Evolutionary conservation across 768 basidiomycete species (phyloP), one percentile per base, ranked within the genome.

Genomic region (Mycena belliarum): DNA sequence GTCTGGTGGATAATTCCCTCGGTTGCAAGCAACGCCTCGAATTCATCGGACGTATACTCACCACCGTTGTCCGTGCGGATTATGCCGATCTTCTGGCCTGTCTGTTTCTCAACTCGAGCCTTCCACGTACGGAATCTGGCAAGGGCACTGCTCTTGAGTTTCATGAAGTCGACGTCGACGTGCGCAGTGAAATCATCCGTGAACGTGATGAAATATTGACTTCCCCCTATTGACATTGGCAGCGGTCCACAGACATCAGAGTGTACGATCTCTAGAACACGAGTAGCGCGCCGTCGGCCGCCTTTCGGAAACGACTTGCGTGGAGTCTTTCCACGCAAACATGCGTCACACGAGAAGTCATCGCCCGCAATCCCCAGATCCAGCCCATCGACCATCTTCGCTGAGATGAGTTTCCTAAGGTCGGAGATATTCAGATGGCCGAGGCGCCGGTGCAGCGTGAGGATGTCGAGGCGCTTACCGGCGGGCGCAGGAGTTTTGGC

Each of bases 251-350:
- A 40, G 3, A 51, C 23, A 21, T 51, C 49, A 1, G 49, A 51
- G n/a, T 51, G 49, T 40, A 51, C 38, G 10, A 51, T n/a, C 11
- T 51, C 49, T 51, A 51, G 28, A 51, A 51, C 38, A 51, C 49
- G 38, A 51, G 38, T 21, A 2, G 38, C 49, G 1, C 49, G 49
- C 25, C 16, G 9, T 16, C 49, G 41, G 12, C 49, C 49, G 12
- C 23, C 49, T 20, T 26, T 41, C 8, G 49, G 38, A 16, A 51
- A 51, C 37, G 24, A 5, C 26, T 42, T 51, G 49, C 40, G 28
- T 37, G 24, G 23, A 18, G 48, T 49, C 48, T 49, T 49, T 18
- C 48, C 48, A 16, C 4, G 7, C 11, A 51, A 28, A 16, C 49
- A 51, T 16, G 38, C 37, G 4, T 42, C 49, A 10, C 49, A 51